Evolutionary conservation across 768 basidiomycete species (phyloP), one percentile per base, ranked within the genome.

Genomic region (Hemileccinum impolitum): DNA sequence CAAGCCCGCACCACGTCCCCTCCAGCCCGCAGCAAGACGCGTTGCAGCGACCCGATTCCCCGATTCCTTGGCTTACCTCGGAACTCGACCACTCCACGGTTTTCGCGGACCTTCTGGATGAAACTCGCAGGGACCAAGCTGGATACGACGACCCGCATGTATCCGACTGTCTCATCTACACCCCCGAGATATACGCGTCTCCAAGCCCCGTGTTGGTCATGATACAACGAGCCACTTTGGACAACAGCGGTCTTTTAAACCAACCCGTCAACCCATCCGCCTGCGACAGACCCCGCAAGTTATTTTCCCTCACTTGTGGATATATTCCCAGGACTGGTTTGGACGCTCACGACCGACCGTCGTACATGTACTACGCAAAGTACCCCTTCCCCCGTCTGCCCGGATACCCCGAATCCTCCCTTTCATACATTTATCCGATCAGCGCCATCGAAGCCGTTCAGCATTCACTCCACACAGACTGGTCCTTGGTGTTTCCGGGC

Each of bases 191-290:
- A 4, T 61, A 55, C 21, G 55, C 39, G 7, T n/a, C 19, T 35
- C 59, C 59, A 14, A 58, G 39, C 18, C 59, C 60, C 18, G 21
- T 55, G 9, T 2, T 52, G 50, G 3, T 13, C 31, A 52, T 60
- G 28, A 44, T 62, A 8, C 11, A 32, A 32, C 56, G 59, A 19
- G 48, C 52, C 25, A 12, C 0, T 0, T 3, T 59, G 15, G 59
- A 60, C 9, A 2, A 1, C 3, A 0, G 12, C 0, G 45, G 47
- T 1, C 38, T 25, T 8, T 5, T 9, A 4, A 17, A 31, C 2
- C 31, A 23, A 12, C 41, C 39, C 6, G 19, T 62, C 41, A 0
- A 48, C 28, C 28, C 35, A 15, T n/a, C 0, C 0, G 2, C n/a
- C 1, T 45, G 37, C 12, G 17, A 2, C 3, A 3, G 15, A 25